Base-by-base conservation (phyloP, 2,329 filamentous ascomycete genomes). In the Sporothrix variecibatus region DNA sequence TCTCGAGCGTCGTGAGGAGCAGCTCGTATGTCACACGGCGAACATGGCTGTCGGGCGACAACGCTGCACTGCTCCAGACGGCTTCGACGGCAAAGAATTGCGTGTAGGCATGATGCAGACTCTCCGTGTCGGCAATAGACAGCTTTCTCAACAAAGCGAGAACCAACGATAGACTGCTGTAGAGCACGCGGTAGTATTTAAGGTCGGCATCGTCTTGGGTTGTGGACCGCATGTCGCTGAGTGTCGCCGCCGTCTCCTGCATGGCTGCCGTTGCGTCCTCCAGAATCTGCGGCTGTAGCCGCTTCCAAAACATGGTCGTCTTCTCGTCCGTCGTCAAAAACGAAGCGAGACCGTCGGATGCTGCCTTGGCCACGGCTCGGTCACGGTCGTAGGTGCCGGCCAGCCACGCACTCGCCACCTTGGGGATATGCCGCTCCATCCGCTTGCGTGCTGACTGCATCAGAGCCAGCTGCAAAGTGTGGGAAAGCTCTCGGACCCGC, bases 341-440 rank as follows among this genome's bases (percentile, higher is more conserved):
- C 2, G 88, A 88, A 0, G 88, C 87, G 23, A 98, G 85, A 0
- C 95, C 93, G 64, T 95, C 91, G 74, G 89, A 87, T 1, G 95
- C 94, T n/a, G 93, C 90, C 74, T 91, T 90, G 8, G 92, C 87
- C 17, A 94, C 94, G 23, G 87, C 87, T 73, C 91, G 90, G 80
- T 99, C 95, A 77, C 89, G 92, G 81, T 99, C 96, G 80, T 94
- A 97, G 1, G 92, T 88, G 0, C 95, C 96, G 8, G 93, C 93
- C 15, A 98, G 87, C 96, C 97, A 99, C n/a, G 94, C 88, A 11
- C 93, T 94, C 64, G 97, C 91, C 49, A 97, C 86, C 75, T 88
- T 90, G 15, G 94, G 90, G 76, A 99, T 87, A 78, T 92, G 87
- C 76, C 89, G 93, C 76, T 94, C 94, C 83, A 97, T 93, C 75